These are phyloP conservation scores for Mycena crocata DNA, from an alignment of 768 basidiomycete species.

Conservation along the genomic window DNA sequence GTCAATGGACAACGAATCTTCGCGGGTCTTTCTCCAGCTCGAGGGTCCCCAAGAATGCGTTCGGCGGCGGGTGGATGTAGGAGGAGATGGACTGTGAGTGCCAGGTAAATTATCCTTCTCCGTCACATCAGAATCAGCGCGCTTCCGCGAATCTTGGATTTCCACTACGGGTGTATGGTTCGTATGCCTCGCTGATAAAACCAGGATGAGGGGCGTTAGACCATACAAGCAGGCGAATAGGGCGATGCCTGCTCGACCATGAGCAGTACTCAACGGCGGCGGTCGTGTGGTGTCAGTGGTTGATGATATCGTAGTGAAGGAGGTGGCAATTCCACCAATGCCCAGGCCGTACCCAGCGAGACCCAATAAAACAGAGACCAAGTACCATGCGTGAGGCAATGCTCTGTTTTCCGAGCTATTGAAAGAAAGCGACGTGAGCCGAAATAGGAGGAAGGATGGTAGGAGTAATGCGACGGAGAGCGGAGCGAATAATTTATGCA, in stretches of 20 bases:
- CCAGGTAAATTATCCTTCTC: slow-evolving; percentile 45
- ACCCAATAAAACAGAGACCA: slow-evolving; percentile 51
- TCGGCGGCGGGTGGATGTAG: slow-evolving; percentile 56
- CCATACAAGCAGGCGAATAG: slow-evolving; percentile 74
- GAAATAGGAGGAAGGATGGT: slow-evolving; percentile 50
- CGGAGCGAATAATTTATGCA: slow-evolving; percentile 59
- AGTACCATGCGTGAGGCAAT: slow-evolving; percentile 41
- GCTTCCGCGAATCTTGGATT: slow-evolving; percentile 26
- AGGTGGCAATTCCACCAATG: slow-evolving; percentile 42
- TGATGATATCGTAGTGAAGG: slow-evolving; percentile 66
- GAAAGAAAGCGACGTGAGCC: slow-evolving; percentile 40
- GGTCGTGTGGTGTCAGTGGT: slow-evolving; percentile 38
- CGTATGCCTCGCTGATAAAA: slow-evolving; percentile 24
- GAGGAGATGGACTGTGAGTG: slow-evolving; percentile 53
- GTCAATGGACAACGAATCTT: slow-evolving; percentile 59
- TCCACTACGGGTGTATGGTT: slow-evolving; percentile 28
- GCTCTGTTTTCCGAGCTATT: slow-evolving; percentile 23
- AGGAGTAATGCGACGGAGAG: slow-evolving; percentile 56
- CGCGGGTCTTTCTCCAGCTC: slow-evolving; percentile 53
- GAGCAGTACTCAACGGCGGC: slow-evolving; percentile 62
- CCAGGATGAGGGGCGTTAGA: slow-evolving; percentile 55
- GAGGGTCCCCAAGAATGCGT: slow-evolving; percentile 65
- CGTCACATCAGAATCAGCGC: slow-evolving; percentile 42
- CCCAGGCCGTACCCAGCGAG: slow-evolving; percentile 42
- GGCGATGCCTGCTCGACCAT: slow-evolving; percentile 73